phyloP scores from a whole-genome alignment of 176 grass and related monocot genomes.

The sorghum (Sorghum bicolor) region DNA sequence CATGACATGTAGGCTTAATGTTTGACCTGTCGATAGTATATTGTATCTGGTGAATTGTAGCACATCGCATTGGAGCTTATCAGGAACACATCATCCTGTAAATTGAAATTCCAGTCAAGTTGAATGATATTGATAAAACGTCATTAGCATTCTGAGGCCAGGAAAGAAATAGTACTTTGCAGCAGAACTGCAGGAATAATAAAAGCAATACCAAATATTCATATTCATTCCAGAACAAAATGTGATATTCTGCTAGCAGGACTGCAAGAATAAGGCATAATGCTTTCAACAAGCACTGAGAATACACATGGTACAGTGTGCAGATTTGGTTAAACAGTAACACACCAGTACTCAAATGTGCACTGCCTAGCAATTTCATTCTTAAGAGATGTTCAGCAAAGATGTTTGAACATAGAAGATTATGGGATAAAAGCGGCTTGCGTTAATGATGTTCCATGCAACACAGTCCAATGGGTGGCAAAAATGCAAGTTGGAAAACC shows the following conservation, averaged over 20 bases:
- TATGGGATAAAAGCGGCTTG: neutral
- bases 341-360: neutral
- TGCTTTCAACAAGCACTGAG: neutral
- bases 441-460: neutral
- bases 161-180: neutral
- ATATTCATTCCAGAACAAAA: neutral
- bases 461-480: neutral
- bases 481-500: neutral
- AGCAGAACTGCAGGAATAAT: neutral
- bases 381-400: neutral
- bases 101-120: slow-evolving; percentile 27
- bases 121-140: slow-evolving; percentile 7
- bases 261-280: neutral
- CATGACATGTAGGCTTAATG: neutral
- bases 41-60: slow-evolving; percentile 92
- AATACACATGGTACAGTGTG: neutral
- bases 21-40: slow-evolving; percentile 89
- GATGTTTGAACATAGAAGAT: slow-evolving; percentile 1
- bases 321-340: neutral
- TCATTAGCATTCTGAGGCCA: neutral
- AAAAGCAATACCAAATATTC: neutral
- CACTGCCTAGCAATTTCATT: neutral
- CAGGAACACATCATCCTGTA: slow-evolving; percentile 87
- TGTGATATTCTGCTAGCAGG: neutral
- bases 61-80: slow-evolving; percentile 89